Conservation (phyloP, 495 filamentous ascomycete species). For the Bombardia bombarda region DNA sequence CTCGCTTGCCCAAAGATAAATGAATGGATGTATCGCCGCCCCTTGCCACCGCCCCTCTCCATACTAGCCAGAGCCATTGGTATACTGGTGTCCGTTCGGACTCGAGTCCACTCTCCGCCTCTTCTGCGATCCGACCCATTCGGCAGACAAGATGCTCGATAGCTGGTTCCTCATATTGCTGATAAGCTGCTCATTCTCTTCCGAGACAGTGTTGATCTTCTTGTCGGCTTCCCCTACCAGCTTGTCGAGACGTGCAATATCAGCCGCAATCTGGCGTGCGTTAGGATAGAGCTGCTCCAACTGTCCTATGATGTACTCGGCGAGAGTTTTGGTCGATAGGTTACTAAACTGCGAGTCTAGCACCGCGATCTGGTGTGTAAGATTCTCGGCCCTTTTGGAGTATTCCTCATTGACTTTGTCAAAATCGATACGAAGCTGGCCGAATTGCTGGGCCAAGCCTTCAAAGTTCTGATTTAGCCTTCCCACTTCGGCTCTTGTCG, state of each 20-base stretch:
- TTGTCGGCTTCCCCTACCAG: constrained; percentile 1
- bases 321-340: constrained; percentile 17
- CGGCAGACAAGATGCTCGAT: too few species aligned
- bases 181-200: background rate
- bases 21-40: too few species aligned
- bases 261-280: background rate
- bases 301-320: constrained; percentile 16
- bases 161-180: background rate
- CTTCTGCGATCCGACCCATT: background rate
- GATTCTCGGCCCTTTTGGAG: constrained; percentile 1
- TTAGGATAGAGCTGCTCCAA: constrained; percentile 15
- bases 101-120: constrained; percentile 3
- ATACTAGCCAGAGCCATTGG: background rate
- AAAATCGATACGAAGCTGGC: too few species aligned
- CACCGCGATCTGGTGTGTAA: constrained; percentile 1
- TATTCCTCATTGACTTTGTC: too few species aligned
- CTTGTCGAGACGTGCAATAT: background rate
- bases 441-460: too few species aligned
- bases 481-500: too few species aligned
- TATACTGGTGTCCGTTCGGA: background rate
- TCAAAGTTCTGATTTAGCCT: too few species aligned
- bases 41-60: too few species aligned
- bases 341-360: constrained; percentile 21
- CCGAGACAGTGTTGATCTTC: background rate
- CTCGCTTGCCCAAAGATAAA: too few species aligned